phyloP scores from a whole-genome alignment of 2,329 filamentous ascomycete genomes.

The Pestalotiopsis fici region DNA sequence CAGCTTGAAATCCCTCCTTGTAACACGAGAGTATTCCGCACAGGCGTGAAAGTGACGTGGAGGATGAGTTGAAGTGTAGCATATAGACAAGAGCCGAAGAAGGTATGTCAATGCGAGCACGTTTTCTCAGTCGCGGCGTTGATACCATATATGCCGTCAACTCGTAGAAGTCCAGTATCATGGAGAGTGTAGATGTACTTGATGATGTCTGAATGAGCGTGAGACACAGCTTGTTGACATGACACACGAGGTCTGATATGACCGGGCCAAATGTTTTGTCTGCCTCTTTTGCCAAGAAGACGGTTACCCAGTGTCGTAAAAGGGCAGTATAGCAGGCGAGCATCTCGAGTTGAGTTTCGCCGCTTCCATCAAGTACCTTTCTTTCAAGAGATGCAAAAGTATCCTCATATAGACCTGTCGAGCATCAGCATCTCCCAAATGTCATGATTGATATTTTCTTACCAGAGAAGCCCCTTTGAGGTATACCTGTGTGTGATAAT shows the following conservation, averaged over 20 bases:
- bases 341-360: conserved; percentile 57
- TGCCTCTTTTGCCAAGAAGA: conserved; percentile 40
- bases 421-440: conserved; percentile 19
- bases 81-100: conserved; percentile 69
- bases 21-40: conserved; percentile 71
- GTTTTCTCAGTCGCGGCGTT: conserved; percentile 47
- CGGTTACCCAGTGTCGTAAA: conserved; percentile 59
- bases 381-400: conserved; percentile 54
- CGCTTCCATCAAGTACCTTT: conserved; percentile 47
- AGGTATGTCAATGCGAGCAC: conserved; percentile 69
- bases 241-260: conserved; percentile 43
- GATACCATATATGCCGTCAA: conserved; percentile 58
- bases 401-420: conserved; percentile 50
- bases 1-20: conserved; percentile 72
- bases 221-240: conserved; percentile 58
- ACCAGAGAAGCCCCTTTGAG: conserved; percentile 54
- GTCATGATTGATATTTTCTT: conserved; percentile 13
- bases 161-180: conserved; percentile 72
- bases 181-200: conserved; percentile 46
- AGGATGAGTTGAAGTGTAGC: conserved; percentile 66
- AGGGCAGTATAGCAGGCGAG: conserved; percentile 69
- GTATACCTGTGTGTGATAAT: conserved; percentile 55
- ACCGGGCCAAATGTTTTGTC: conserved; percentile 36
- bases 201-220: conserved; percentile 58
- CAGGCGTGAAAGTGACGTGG: conserved; percentile 66